Base-by-base conservation (phyloP, 2,329 filamentous ascomycete genomes). In the Coleophoma eucalyptorum region DNA sequence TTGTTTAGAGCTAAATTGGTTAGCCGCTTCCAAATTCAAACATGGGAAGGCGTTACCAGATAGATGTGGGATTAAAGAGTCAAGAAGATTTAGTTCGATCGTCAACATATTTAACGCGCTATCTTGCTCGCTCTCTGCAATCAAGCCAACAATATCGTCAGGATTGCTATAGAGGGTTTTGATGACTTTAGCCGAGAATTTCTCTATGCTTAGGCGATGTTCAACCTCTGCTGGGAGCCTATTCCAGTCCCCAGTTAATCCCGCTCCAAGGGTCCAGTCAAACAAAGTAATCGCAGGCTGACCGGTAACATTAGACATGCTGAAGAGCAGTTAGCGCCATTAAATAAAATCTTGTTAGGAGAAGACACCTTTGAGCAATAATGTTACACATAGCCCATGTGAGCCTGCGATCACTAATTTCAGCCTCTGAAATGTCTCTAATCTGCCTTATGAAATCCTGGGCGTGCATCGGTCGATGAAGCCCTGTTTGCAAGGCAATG, bases 321-420 rank as follows among this genome's bases (percentile, higher is more conserved):
- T 82, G 12, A 26, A 26, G 26, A 26, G 10, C 26, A 26, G 6
- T 26, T 26, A 26, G 26, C 10, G 10, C 6, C 6, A 6, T 26
- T 26, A 26, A 7, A 26, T 26, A 26, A 26, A 3, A 26, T 26
- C 26, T 26, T 7, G 26, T 26, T 5, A 26, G 26, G 4, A 26
- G 4, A 26, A 5, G 3, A 3, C 71, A 81, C 79, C 80, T 79
- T 60, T 87, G 83, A 16, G 83, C 81, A 46, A 86, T 82, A 55
- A 85, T 79, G 60, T 87, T 87, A 66, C 83, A 85, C 20, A 83
- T 76, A 2, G 81, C 81, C 84, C 84, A 87, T 2, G 84, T 87
- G 55, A 81, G 75, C 37, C 86, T 74, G 41, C 84, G 77, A 63
- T 87, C 84, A 33, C 49, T 50, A 11, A 56, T 37, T 41, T 61